phyloP scores from a whole-genome alignment of 306 rosid species.

The Trichosanthes truncata region DNA sequence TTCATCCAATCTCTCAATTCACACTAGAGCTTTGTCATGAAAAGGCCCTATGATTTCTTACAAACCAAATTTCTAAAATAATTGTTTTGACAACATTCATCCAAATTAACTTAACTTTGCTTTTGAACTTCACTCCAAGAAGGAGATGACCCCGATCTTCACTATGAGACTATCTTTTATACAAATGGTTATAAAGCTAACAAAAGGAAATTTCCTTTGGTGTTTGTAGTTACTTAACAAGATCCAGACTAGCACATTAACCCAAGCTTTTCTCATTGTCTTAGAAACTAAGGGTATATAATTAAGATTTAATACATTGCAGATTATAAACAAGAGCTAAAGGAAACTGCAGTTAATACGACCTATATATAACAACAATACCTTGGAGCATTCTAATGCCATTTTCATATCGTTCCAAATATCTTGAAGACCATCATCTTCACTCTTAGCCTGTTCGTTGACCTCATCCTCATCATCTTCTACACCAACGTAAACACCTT shows the following conservation, averaged over 20 bases:
- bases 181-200: neutral
- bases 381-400: conserved; percentile 72
- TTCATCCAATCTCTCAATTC: neutral
- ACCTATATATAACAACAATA: conserved; percentile 13
- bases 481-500: conserved; percentile 65
- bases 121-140: neutral
- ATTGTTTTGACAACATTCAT: neutral
- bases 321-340: neutral
- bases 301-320: neutral
- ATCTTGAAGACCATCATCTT: conserved; percentile 63
- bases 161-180: neutral
- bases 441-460: conserved; percentile 10
- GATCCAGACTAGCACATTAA: neutral
- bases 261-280: neutral
- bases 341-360: neutral
- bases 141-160: neutral
- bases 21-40: neutral
- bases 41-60: neutral
- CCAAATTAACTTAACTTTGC: neutral
- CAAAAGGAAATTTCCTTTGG: neutral
- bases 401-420: conserved; percentile 85
- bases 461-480: conserved; percentile 33
- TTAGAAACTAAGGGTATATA: neutral
- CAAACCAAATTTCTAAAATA: neutral
- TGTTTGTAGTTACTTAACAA: neutral